Base-by-base conservation (phyloP, 169 alveolate species). In the Blepharisma undulans region DNA sequence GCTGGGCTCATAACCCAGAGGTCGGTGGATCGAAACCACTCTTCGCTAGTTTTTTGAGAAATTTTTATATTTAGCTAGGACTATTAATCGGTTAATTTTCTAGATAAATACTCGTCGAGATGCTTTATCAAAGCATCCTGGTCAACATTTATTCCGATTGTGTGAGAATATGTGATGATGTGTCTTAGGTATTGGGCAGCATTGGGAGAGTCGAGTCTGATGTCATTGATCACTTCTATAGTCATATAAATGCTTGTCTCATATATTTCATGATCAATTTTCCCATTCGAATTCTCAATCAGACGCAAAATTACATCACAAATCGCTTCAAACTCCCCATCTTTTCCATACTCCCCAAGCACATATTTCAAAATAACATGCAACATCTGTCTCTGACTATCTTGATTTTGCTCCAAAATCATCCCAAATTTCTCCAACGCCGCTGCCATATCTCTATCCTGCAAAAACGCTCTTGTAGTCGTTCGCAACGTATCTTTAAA, bases 21-120 rank as follows among this genome's bases (percentile, higher is more conserved):
- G 98, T 94, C 97, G 97, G 96, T 95, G 98, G 97, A 96, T 96
- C 98, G 98, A 96, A 96, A 96, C 98, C 98, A 95, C 96, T 95
- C 98, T 94, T 96, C 97, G 98, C 97, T 95, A 96, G 84, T 82
- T 92, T 93, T 93, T 94, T 3, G 29, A 48, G 66, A 48, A 48
- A 48, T 48, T 48, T 48, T 48, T 48, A 48, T 48, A 48, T 48
- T 48, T 48, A 48, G 66, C 66, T 48, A 48, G 66, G 66, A 5
- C 66, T 48, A 48, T 48, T 48, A 48, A 48, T 48, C 66, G 66
- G 66, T 48, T 48, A 48, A 48, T 48, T 48, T 48, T 48, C 66
- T 48, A 48, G 66, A 48, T 48, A 48, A 48, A 48, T 48, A 48
- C 66, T 48, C 66, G 66, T 48, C 66, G 66, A 48, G 66, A 48